phyloP scores from a whole-genome alignment of 1,284 basidiomycete species.

The Puccinia hordei region DNA sequence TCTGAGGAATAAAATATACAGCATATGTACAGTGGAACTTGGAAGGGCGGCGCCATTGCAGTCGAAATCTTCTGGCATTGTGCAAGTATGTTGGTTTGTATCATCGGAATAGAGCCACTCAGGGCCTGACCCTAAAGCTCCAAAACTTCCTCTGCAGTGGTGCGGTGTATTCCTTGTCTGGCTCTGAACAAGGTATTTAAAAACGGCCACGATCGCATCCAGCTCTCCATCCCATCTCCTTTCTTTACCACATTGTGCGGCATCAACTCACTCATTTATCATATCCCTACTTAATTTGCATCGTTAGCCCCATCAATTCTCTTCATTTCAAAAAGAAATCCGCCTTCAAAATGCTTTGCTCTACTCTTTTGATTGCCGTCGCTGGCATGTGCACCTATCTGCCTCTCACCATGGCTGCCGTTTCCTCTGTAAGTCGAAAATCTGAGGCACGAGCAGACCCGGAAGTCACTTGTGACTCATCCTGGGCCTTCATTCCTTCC shows the following conservation, averaged over 20 bases:
- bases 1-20: background rate
- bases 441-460: background rate
- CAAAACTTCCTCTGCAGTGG: background rate
- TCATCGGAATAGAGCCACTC: constrained; percentile 8
- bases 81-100: background rate
- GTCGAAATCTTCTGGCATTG: background rate
- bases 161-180: background rate
- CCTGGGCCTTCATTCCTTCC: background rate
- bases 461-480: no score
- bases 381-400: constrained; percentile 7
- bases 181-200: background rate
- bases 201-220: background rate
- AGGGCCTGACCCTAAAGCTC: constrained; percentile 12
- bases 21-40: background rate
- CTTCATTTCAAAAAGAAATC: background rate
- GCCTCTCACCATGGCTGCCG: constrained; percentile 4
- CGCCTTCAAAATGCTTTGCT: background rate
- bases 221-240: background rate
- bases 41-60: constrained; percentile 4
- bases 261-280: constrained; percentile 4
- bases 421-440: background rate
- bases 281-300: background rate
- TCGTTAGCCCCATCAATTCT: background rate
- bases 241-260: background rate
- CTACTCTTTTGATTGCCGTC: constrained; percentile 1